Evolutionary conservation across 345 rosid species (phyloP), one percentile per base, ranked within the genome.

Genomic region (Dovyalis caffra): DNA sequence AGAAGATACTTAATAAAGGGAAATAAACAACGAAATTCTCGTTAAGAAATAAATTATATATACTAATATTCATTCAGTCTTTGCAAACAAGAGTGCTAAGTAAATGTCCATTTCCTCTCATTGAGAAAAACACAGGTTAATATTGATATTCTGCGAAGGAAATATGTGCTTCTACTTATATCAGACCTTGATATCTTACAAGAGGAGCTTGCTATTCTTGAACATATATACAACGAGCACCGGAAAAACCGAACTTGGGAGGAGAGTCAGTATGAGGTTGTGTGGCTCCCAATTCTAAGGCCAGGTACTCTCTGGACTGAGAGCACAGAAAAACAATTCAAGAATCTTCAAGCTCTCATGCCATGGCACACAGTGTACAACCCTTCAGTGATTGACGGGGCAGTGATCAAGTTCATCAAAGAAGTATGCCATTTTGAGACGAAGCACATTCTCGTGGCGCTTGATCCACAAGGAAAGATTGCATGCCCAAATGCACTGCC

Each of bases 381-480:
- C 45, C 80, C 79, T 0, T 71, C 69, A 0, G 68, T 67, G 3
- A 56, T 78, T 18, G 77, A 76, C 68, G 23, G 33, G 35, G 79
- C 77, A 12, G 82, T 69, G 23, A 45, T 78, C 53, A 78, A 31
- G 68, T 78, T 92, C 79, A 77, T 88, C 77, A 92, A 84, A 81
- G 91, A 86, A 75, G 77, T 76, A 45, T 92, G 94, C 94, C 91
- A 89, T 82, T 94, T 94, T 83, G 85, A 83, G 85, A 90, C 86
- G 88, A 89, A 85, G 85, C 96, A 93, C 7, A 88, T 94, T 79
- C 93, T 94, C 32, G 92, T 90, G 26, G 98, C 92, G 76, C 81
- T 94, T 21, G 98, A 90, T 79, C 92, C 94, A 21, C 94, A 90
- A 80, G 98, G 96, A 65, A 85, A 75, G 38, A 90, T 90, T 28